Base-by-base conservation (phyloP, 1,284 basidiomycete species). In the Schizophyllum amplum region DNA sequence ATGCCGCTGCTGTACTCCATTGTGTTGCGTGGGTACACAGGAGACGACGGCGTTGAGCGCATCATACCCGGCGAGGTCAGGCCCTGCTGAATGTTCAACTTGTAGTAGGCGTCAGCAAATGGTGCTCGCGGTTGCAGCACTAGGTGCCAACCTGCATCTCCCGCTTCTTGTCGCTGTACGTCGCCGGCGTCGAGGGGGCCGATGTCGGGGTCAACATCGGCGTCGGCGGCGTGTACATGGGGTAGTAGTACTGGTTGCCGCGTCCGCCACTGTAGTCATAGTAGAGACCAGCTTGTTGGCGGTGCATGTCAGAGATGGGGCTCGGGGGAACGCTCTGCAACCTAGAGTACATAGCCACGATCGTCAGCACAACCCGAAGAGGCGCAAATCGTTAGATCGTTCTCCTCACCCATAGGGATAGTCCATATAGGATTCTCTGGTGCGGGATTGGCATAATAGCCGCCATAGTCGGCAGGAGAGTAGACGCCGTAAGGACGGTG, bases 221-320 rank as follows among this genome's bases (percentile, higher is more conserved):
- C 4, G 83, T 82, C 25, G 71, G 70, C 11, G 75, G 71, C 60
- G 81, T 76, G 68, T 83, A 87, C 57, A 86, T 72, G 26, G 83
- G 75, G 63, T 84, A 86, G 66, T 77, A 89, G 66, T 76, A 86
- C 60, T 83, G 84, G 1, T 84, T 80, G 25, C 68, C 72, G 5
- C 78, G 74, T 49, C 79, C 76, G 55, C 72, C 68, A 7, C 73
- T 66, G 61, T 81, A 88, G 62, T 87, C 86, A 61, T 81, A 88
- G 68, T 80, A 86, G 55, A 82, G 62, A 27, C 75, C 74, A 46
- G 79, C 69, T 63, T 83, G 81, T 62, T 78, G 77, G 52, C 73
- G 72, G 65, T 74, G 72, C 48, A 76, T 62, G 57, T 79, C 77
- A 59, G 70, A 65, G 53, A 77, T 69, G 58, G 69, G 64, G 67